Conservation (phyloP, 306 rosid species). For the Senna siamea region DNA sequence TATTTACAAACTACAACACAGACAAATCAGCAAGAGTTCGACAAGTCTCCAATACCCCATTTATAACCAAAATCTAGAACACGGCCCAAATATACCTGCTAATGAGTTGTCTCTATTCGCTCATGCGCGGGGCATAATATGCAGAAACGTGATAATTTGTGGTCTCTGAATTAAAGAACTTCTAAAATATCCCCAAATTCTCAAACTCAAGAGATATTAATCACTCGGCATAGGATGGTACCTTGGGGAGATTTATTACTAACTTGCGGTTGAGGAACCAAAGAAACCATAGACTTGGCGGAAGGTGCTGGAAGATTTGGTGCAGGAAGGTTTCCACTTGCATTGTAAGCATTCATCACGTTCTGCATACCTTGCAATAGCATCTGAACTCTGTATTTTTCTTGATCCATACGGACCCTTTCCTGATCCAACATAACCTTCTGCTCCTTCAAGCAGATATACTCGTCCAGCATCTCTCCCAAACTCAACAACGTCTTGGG, state of each 20-base stretch:
- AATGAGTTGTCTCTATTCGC: too few relatives aligned
- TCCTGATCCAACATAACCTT: conserved; percentile 71
- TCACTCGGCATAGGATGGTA: conserved; percentile 8
- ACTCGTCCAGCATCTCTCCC: conserved; percentile 70
- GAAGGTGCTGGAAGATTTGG: conserved; percentile 29
- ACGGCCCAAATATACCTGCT: too few relatives aligned
- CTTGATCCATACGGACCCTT: conserved; percentile 60
- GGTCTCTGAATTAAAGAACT: background rate
- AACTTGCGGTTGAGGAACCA: conserved; percentile 40
- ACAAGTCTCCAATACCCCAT: background rate
- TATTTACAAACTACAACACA: background rate
- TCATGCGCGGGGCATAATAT: too few relatives aligned
- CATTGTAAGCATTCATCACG: conserved; percentile 58
- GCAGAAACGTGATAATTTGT: too few relatives aligned
- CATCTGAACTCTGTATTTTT: conserved; percentile 61
- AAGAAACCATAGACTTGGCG: conserved; percentile 12
- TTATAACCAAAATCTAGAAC: background rate
- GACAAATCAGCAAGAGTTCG: conserved; percentile 4
- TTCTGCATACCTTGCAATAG: conserved; percentile 67
- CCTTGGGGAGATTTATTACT: conserved; percentile 47
- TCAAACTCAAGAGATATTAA: background rate
- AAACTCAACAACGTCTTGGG: conserved; percentile 68
- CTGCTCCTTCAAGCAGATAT: conserved; percentile 71
- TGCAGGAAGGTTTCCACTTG: conserved; percentile 31
- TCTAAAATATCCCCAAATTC: background rate